These are phyloP conservation scores for Phytopythium mirpurense DNA, from an alignment of 352 stramenopile genomes.

Conservation along the genomic window DNA sequence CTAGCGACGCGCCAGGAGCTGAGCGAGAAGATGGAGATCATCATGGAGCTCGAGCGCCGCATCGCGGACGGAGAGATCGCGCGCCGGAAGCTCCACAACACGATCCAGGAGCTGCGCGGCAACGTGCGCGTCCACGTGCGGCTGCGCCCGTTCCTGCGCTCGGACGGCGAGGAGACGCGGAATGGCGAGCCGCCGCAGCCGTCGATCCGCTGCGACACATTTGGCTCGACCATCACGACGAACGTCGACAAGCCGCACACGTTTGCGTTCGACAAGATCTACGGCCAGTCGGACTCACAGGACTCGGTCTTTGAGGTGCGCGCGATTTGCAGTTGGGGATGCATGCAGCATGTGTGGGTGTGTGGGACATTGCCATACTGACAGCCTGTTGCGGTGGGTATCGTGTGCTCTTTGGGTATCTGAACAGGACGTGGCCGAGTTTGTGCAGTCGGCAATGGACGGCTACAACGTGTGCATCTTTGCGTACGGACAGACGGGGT, in stretches of 20 bases:
- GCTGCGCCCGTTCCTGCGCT: constrained; percentile 89
- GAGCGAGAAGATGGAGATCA: constrained; percentile 51
- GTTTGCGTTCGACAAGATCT: constrained; percentile 99
- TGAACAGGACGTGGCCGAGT: constrained; percentile 73
- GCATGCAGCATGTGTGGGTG: no score
- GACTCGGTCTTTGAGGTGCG: constrained; percentile 90
- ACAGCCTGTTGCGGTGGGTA: no score
- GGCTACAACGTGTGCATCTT: constrained; percentile 99
- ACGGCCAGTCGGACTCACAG: constrained; percentile 93
- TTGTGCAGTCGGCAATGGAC: constrained; percentile 93
- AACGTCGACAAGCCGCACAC: constrained; percentile 68
- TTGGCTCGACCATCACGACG: constrained; percentile 66
- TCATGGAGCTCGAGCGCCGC: constrained; percentile 59
- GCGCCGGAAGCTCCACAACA: constrained; percentile 97
- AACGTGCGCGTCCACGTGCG: constrained; percentile 98
- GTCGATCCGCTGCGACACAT: constrained; percentile 59
- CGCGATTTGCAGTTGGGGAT: no score
- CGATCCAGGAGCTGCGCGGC: constrained; percentile 98
- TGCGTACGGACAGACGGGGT: constrained; percentile 97
- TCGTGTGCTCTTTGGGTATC: no score
- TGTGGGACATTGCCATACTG: no score
- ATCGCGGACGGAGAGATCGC: constrained; percentile 61
- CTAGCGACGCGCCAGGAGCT: constrained; percentile 56
- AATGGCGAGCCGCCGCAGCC: constrained; percentile 37
- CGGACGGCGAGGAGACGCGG: constrained; percentile 57